Evolutionary conservation across 495 filamentous ascomycete genomes (phyloP).

Genomic region (Jackrogersella minutella): DNA sequence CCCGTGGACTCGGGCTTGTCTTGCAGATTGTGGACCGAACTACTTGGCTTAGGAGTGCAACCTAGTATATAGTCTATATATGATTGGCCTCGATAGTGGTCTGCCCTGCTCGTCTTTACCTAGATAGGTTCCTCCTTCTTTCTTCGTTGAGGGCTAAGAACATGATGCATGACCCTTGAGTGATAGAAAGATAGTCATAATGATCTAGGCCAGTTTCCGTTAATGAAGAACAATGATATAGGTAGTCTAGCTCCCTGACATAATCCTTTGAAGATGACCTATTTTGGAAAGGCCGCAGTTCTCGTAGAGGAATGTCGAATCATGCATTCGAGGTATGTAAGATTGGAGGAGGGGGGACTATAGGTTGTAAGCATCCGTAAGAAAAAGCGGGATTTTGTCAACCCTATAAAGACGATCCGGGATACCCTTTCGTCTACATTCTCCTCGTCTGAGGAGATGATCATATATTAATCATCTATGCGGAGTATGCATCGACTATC

Average conservation of each 20-base stretch:
- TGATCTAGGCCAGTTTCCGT: constrained; percentile 5
- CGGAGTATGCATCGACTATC: not conserved
- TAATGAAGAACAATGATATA: not conserved
- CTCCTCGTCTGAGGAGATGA: not conserved
- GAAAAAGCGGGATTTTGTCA: not conserved
- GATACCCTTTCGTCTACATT: not conserved
- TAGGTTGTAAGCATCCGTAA: not conserved
- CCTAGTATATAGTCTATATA: not conserved
- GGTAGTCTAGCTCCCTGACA: not conserved
- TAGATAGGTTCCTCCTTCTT: not conserved
- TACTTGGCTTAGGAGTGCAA: not conserved
- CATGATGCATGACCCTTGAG: not conserved
- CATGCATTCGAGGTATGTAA: not conserved
- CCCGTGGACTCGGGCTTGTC: not conserved
- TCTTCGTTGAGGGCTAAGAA: not conserved
- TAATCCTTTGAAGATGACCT: not conserved
- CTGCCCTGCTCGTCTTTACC: not conserved
- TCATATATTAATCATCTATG: not conserved
- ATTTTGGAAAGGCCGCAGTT: not conserved
- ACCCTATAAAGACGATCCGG: not conserved
- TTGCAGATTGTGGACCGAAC: not conserved
- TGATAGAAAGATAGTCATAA: not conserved
- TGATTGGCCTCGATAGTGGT: constrained; percentile 2
- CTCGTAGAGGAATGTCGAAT: not conserved
- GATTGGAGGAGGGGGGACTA: not conserved